A percentile compares a stretch with the other conserved stretches of the same genome.
These are phyloP conservation scores for Vaccinium vitisidaea DNA, from an alignment of 148 eudicot genomes.

Conservation along the genomic window DNA sequence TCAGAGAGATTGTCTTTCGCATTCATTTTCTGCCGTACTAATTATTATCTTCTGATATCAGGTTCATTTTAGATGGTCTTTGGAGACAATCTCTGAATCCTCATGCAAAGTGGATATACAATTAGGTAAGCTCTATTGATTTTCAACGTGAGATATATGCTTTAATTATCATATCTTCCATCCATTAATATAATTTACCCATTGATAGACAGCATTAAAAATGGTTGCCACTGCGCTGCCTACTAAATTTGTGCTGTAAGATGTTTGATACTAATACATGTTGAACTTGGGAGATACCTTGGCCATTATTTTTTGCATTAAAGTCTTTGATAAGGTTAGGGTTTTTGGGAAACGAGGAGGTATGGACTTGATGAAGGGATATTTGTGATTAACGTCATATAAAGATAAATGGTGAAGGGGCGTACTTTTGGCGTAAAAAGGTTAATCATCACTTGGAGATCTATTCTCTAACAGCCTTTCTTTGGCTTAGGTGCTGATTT, in stretches of 20 bases:
- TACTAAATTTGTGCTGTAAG: neutral
- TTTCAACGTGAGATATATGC: neutral
- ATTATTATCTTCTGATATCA: constrained; percentile 19
- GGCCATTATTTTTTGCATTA: constrained; percentile 67
- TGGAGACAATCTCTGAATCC: constrained; percentile 57
- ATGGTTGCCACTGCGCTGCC: neutral
- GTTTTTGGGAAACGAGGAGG: neutral
- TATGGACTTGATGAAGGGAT: neutral
- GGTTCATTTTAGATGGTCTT: constrained; percentile 81
- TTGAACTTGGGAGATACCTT: constrained; percentile 54
- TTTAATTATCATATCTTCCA: neutral
- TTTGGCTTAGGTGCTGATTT: too few species aligned
- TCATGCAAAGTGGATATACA: constrained; percentile 53
- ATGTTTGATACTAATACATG: neutral
- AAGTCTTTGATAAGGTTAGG: neutral
- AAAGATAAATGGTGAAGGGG: too few species aligned
- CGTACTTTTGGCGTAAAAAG: too few species aligned
- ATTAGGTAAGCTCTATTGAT: constrained; percentile 52
- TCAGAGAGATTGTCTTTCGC: neutral
- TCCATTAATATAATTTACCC: neutral
- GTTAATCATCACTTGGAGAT: too few species aligned
- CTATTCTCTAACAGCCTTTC: too few species aligned
- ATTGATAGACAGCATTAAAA: neutral
- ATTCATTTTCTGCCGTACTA: neutral
- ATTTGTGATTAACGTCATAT: too few species aligned